These are phyloP conservation scores for Gaeumannomyces tritici DNA, from an alignment of 2,329 filamentous ascomycete genomes.

Conservation along the genomic window DNA sequence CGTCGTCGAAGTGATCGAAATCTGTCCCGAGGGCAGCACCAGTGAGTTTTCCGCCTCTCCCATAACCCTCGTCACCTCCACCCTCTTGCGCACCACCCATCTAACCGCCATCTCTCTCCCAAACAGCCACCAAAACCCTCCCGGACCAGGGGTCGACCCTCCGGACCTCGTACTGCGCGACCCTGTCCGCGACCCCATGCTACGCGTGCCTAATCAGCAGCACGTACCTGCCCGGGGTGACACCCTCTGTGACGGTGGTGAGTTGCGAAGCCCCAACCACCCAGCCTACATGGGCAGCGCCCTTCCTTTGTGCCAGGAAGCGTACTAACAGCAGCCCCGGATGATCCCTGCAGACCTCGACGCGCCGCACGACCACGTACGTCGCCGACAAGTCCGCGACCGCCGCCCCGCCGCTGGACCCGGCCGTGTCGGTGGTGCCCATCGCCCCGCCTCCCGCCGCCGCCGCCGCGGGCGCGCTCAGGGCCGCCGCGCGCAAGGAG, in stretches of 20 bases:
- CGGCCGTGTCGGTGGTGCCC: background rate
- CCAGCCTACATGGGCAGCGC: no score
- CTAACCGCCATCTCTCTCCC: no score
- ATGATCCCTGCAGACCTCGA: background rate
- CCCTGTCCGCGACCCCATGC: constrained; percentile 15
- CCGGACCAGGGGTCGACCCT: constrained; percentile 14
- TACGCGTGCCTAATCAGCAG: constrained; percentile 18
- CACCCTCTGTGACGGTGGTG: background rate
- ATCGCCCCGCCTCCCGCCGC: background rate
- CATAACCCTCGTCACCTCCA: no score
- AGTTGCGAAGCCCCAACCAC: no score
- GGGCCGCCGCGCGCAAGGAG: background rate
- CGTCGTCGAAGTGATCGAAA: constrained; percentile 17
- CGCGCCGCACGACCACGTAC: background rate
- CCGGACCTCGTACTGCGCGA: constrained; percentile 19
- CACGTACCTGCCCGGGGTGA: constrained; percentile 1
- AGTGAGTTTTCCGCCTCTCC: constrained; percentile 11
- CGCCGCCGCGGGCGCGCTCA: no score
- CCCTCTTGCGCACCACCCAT: no score
- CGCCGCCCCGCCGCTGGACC: background rate
- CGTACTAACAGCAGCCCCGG: background rate
- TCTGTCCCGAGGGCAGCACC: constrained; percentile 14
- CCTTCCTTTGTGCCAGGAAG: background rate
- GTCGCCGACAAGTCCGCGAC: background rate
- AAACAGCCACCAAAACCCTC: constrained; percentile 11